A percentile compares a stretch with the other conserved stretches of the same genome.
Evolutionary conservation across 1,284 basidiomycete genomes (phyloP).

Genomic region (Limonomyces culmigenus): DNA sequence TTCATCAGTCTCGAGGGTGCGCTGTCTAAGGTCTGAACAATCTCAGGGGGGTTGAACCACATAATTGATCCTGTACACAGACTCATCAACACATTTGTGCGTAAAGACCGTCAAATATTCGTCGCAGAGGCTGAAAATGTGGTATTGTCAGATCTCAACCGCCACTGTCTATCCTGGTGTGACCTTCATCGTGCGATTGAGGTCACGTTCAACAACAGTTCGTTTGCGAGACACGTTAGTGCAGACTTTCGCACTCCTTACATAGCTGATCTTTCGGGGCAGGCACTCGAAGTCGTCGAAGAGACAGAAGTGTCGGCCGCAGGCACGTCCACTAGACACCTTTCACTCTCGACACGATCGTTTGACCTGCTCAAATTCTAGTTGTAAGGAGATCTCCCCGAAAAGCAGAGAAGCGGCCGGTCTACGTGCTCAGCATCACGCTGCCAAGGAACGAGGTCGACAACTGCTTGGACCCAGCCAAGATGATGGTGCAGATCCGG

Average conservation of each 20-base stretch:
- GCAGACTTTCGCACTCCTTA: background rate
- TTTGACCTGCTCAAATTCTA: slow-evolving; percentile 12
- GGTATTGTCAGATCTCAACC: slow-evolving; percentile 52
- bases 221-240: slow-evolving; percentile 50
- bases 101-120: slow-evolving; percentile 10
- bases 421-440: slow-evolving; percentile 66
- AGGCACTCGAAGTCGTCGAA: slow-evolving; percentile 39
- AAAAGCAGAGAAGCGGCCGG: slow-evolving; percentile 58
- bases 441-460: slow-evolving; percentile 54
- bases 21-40: slow-evolving; percentile 48
- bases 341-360: too few species aligned
- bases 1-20: slow-evolving; percentile 71
- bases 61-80: slow-evolving; percentile 20
- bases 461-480: slow-evolving; percentile 63
- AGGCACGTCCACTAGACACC: background rate
- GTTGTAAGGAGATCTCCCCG: slow-evolving; percentile 51
- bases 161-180: slow-evolving; percentile 49
- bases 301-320: slow-evolving; percentile 20
- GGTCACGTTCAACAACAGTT: slow-evolving; percentile 42
- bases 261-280: background rate
- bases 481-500: slow-evolving; percentile 43
- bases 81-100: slow-evolving; percentile 72
- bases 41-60: background rate
- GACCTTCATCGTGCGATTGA: slow-evolving; percentile 62
- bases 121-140: background rate